phyloP scores from a whole-genome alignment of 2,329 filamentous ascomycete genomes.

The Neospermospora avenae region DNA sequence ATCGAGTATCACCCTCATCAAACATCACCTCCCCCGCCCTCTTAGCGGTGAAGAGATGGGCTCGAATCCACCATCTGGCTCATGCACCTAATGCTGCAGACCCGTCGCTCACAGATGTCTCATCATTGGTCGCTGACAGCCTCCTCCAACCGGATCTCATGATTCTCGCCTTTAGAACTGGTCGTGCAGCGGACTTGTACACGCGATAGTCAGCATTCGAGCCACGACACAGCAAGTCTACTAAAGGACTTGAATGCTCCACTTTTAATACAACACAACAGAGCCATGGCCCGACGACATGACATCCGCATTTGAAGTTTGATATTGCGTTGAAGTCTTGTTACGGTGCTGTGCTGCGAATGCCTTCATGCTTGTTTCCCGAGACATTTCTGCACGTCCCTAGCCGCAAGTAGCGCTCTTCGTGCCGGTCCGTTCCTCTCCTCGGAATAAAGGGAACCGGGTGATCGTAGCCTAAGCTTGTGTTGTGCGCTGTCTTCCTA shows the following conservation, averaged over 20 bases:
- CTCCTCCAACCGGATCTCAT: constrained; percentile 23
- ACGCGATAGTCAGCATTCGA: constrained; percentile 34
- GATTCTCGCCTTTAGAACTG: constrained; percentile 16
- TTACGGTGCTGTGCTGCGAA: constrained; percentile 15
- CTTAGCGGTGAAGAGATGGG: constrained; percentile 15
- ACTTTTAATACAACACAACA: constrained; percentile 4
- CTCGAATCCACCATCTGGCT: constrained; percentile 3
- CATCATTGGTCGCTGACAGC: constrained; percentile 12
- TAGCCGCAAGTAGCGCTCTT: constrained; percentile 3
- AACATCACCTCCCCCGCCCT: neutral
- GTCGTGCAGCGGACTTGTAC: constrained; percentile 23
- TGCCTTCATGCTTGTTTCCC: constrained; percentile 26
- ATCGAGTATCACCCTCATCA: neutral
- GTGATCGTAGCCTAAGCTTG: neutral
- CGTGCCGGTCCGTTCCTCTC: neutral
- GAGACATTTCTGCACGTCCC: constrained; percentile 4
- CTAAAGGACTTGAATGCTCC: constrained; percentile 8
- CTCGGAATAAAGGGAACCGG: neutral
- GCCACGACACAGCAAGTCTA: constrained; percentile 29
- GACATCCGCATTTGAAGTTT: constrained; percentile 16
- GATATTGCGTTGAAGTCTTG: neutral
- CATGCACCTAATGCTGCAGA: constrained; percentile 19
- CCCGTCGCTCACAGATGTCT: constrained; percentile 7
- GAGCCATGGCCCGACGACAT: constrained; percentile 11
- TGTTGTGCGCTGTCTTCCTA: neutral